These are phyloP conservation scores for Neophaeococcomyces mojaviensis DNA, from an alignment of 2,329 filamentous ascomycete genomes.

Conservation along the genomic window DNA sequence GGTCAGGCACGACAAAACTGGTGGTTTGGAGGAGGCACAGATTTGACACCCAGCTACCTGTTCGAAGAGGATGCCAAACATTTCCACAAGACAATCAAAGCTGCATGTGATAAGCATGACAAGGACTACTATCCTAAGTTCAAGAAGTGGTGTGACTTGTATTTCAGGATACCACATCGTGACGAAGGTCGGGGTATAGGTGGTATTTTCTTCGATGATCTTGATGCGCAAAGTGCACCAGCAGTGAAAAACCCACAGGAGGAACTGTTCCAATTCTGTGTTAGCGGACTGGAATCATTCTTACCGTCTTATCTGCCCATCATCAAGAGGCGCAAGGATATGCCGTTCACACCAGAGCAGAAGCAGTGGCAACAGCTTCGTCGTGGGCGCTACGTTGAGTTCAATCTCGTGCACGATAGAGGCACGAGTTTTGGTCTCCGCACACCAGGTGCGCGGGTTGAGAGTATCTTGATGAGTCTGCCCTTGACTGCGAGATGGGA, in stretches of 20 bases:
- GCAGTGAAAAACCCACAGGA: slow-evolving; percentile 71
- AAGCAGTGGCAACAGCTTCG: slow-evolving; percentile 96
- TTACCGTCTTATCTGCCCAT: slow-evolving; percentile 87
- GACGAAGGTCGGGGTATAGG: slow-evolving; percentile 80
- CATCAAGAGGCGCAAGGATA: slow-evolving; percentile 77
- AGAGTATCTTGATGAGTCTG: slow-evolving; percentile 96
- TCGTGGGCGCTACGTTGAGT: slow-evolving; percentile 93
- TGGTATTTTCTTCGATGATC: slow-evolving; percentile 97
- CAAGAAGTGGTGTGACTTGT: slow-evolving; percentile 98
- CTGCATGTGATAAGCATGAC: slow-evolving; percentile 88
- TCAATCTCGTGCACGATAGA: slow-evolving; percentile 94
- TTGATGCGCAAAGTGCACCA: slow-evolving; percentile 54
- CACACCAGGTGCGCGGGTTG: slow-evolving; percentile 81
- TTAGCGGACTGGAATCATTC: slow-evolving; percentile 79
- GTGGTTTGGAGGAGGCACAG: slow-evolving; percentile 97
- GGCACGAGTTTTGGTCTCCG: slow-evolving; percentile 91
- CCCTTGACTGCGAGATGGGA: slow-evolving; percentile 88
- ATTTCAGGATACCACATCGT: slow-evolving; percentile 91
- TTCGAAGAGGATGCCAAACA: slow-evolving; percentile 96
- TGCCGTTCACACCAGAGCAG: slow-evolving; percentile 77
- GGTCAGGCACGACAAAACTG: slow-evolving; percentile 52
- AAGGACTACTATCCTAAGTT: slow-evolving; percentile 86
- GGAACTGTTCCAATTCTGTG: slow-evolving; percentile 80
- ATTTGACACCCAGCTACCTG: slow-evolving; percentile 85
- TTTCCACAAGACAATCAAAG: slow-evolving; percentile 90